Percentiles rank a stretch among this genome's conserved stretches.
Evolutionary conservation across 495 filamentous ascomycete species (phyloP).

Genomic region (Collariella sp.): DNA sequence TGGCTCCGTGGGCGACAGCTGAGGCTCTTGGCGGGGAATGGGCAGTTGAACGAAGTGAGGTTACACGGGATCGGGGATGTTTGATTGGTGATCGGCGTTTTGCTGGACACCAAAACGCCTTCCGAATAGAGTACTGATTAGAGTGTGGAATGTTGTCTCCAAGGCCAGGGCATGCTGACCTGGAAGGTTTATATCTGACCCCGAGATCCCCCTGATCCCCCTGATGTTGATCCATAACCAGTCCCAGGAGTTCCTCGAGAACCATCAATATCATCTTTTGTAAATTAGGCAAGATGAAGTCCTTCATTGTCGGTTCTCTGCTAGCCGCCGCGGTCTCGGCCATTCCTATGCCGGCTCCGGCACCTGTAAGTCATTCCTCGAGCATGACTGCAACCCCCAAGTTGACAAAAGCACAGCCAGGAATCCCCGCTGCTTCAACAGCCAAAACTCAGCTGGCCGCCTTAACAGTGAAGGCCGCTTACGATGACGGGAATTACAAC

Average conservation of each 20-base stretch:
- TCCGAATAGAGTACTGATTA: not conserved
- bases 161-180: not conserved
- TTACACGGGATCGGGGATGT: not conserved
- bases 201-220: not conserved
- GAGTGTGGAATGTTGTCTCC: not conserved
- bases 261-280: not conserved
- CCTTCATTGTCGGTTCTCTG: slow-evolving; percentile 13
- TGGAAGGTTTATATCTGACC: not conserved
- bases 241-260: not conserved
- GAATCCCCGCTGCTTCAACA: slow-evolving; percentile 47
- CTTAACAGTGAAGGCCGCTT: slow-evolving; percentile 46
- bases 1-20: slow-evolving; percentile 5
- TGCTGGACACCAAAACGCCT: not conserved
- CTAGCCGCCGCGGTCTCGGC: slow-evolving; percentile 21
- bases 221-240: not conserved
- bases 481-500: slow-evolving; percentile 46
- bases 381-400: not conserved
- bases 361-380: slow-evolving; percentile 22
- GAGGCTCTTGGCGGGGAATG: slow-evolving; percentile 1
- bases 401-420: slow-evolving; percentile 33
- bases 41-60: not conserved
- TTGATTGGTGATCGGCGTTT: not conserved
- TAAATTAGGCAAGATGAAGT: slow-evolving; percentile 20
- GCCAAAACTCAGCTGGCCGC: slow-evolving; percentile 47
- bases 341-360: slow-evolving; percentile 25